Conservation (phyloP, 805 yeast genomes). For the Nakazawaea ambrosiae region DNA sequence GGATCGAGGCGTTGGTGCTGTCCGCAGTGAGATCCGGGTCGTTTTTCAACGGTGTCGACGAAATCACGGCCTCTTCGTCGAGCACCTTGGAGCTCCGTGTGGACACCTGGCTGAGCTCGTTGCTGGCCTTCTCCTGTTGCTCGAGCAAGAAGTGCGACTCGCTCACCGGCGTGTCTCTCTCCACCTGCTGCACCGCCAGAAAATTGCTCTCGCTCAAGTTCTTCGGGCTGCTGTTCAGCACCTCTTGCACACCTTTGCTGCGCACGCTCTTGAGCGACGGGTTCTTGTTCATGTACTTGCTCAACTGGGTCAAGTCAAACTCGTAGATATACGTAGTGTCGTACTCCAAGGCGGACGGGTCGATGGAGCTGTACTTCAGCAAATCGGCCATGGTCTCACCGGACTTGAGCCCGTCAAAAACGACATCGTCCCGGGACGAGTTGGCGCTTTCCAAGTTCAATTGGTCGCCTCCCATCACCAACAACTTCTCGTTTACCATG, state of each 20-base stretch:
- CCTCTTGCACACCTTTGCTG: not conserved
- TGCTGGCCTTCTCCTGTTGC: not conserved
- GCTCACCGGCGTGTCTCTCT: not conserved
- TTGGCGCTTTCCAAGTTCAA: conserved; percentile 48
- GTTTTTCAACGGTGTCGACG: conserved; percentile 4
- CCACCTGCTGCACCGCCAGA: not conserved
- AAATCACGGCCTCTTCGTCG: not conserved
- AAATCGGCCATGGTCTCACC: conserved; percentile 28
- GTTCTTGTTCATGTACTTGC: conserved; percentile 1
- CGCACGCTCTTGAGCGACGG: not conserved
- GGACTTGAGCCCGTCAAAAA: conserved; percentile 45
- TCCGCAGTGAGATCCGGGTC: conserved; percentile 2
- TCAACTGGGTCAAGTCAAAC: conserved; percentile 20
- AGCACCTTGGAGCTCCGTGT: not conserved
- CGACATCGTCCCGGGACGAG: conserved; percentile 30
- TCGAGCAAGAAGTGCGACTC: not conserved
- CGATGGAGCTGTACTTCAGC: conserved; percentile 17
- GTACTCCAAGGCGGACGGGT: conserved; percentile 23
- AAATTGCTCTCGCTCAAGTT: not conserved
- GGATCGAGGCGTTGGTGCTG: not conserved
- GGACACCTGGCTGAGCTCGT: not conserved
- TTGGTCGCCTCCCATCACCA: conserved; percentile 91
- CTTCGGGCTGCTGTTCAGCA: not conserved
- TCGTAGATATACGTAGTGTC: conserved; percentile 29
- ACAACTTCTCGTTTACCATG: conserved; percentile 55